Base-by-base conservation (phyloP, 2,329 filamentous ascomycete species). In the Bipolaris zeicola region DNA sequence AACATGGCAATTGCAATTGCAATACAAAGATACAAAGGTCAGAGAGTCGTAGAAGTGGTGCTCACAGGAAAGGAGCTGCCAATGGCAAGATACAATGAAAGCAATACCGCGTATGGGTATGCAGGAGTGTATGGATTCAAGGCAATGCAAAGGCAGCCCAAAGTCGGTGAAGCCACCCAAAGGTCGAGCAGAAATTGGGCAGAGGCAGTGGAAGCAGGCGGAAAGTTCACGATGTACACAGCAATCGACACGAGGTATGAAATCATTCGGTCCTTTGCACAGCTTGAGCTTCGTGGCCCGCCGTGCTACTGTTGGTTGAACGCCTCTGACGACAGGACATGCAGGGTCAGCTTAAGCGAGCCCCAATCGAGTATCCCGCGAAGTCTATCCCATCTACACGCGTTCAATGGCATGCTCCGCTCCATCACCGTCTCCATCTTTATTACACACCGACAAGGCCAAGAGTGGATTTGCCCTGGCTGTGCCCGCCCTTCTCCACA, bases 1-100 rank as follows among this genome's bases (percentile, higher is more conserved):
- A 76, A 72, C 74, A 77, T 77, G 46, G 11, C 42, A 24, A 50
- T 58, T 58, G 50, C 26, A 26, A 50, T 58, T 58, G 50, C 16
- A 37, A 34, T 45, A 53, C 39, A 48, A 33, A 50, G 57, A 54
- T 54, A n/a, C 26, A 43, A 38, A 13, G 24, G 20, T 22, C 33
- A 31, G 36, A 13, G 8, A 6, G 16, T 39, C 13, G 43, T 28
- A 18, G n/a, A 3, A 22, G 39, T 5, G 5, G 36, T 26, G n/a
- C 46, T 36, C 48, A 26, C 28, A 44, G 33, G 16, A 18, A 38
- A 24, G 3, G 33, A 39, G 39, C 22, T 18, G 38, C 43, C 24
- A 22, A 53, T 39, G 34, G 5, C 6, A 56, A 37, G 59, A 62
- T 57, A 33, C 37, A 43, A 5, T 33, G 5, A 34, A 37, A 16